Percentiles rank a stretch among this genome's conserved stretches.
phyloP scores from a whole-genome alignment of 108 stramenopile species.

The Aureococcus anophagefferens region DNA sequence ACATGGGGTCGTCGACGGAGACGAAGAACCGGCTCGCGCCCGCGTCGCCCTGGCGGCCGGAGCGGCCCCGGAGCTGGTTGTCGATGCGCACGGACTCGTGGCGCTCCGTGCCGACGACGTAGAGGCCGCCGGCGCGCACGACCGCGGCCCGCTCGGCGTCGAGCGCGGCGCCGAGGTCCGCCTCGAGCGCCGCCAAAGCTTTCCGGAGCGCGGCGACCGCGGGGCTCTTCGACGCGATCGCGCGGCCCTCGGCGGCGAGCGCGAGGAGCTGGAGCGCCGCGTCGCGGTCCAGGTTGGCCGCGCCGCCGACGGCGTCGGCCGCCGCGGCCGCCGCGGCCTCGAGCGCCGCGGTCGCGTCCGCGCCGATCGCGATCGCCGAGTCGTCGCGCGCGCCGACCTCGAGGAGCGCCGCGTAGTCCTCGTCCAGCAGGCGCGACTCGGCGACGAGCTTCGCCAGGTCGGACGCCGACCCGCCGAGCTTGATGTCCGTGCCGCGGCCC shows the following conservation, averaged over 20 bases:
- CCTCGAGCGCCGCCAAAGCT: constrained; percentile 63
- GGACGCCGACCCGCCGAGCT: constrained; percentile 79
- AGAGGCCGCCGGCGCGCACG: constrained; percentile 71
- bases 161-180: constrained; percentile 51
- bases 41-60: constrained; percentile 89
- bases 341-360: not conserved
- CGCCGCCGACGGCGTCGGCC: not conserved
- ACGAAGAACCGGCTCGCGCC: constrained; percentile 87
- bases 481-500: constrained; percentile 88
- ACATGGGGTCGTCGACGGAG: constrained; percentile 89
- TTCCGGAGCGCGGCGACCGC: constrained; percentile 60
- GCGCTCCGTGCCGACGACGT: constrained; percentile 89
- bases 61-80: constrained; percentile 79
- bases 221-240: not conserved
- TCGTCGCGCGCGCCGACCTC: constrained; percentile 10
- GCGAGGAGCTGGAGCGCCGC: constrained; percentile 33
- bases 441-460: constrained; percentile 77
- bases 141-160: constrained; percentile 69
- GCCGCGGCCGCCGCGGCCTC: not conserved
- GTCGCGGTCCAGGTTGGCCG: constrained; percentile 40
- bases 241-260: constrained; percentile 11
- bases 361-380: not conserved
- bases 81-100: constrained; percentile 88
- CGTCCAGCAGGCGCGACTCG: constrained; percentile 49
- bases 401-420: constrained; percentile 54